Evolutionary conservation across 257 asterid species (phyloP), one percentile per base, ranked within the genome.

Genomic region (Salvia rosmarinus): DNA sequence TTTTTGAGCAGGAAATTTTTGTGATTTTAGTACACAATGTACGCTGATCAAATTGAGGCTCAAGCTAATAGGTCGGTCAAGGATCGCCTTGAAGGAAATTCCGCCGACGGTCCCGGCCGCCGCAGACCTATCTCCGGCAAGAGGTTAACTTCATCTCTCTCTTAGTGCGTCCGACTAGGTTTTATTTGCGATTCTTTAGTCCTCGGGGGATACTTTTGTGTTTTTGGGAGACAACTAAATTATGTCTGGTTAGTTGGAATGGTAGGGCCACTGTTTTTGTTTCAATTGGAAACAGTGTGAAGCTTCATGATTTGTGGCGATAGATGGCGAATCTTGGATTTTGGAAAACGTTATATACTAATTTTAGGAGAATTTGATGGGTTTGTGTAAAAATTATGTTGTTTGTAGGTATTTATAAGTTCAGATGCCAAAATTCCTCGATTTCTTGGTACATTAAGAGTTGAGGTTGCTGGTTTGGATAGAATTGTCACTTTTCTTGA

Each of bases 21-120:
- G 49, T 7, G 70, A 47, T 49, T 57, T 23, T 17, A 39, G 40
- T 25, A 60, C 59, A 77, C 77, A 75, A 91, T 89, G 96, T 86
- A 91, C 77, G 95, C 97, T 78, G 97, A 91, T 87, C 95, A 88
- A 68, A 83, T 85, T 72, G 97, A 91, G 79, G 81, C 90, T 55
- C 87, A 80, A 49, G 54, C 84, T 40, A 84, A 67, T 77, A 84
- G 87, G 70, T 86, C 97, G 25, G 72, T 91, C 52, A 89, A 82
- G 86, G 96, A 91, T 58, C 88, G 97, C 10, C 95, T 91, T 28
- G 83, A 87, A 80, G 90, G 87, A 30, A 82, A 65, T 79, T 50
- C 83, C 5, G 75, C 82, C 42, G 80, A 73, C 66, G 86, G 68
- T 67, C 74, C 84, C 37, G 80, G 74, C 57, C 84, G 95, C 77